A percentile compares a stretch with the other conserved stretches of the same genome.
Evolutionary conservation across 495 filamentous ascomycete genomes (phyloP).

Genomic region (Penicillium coffeae): DNA sequence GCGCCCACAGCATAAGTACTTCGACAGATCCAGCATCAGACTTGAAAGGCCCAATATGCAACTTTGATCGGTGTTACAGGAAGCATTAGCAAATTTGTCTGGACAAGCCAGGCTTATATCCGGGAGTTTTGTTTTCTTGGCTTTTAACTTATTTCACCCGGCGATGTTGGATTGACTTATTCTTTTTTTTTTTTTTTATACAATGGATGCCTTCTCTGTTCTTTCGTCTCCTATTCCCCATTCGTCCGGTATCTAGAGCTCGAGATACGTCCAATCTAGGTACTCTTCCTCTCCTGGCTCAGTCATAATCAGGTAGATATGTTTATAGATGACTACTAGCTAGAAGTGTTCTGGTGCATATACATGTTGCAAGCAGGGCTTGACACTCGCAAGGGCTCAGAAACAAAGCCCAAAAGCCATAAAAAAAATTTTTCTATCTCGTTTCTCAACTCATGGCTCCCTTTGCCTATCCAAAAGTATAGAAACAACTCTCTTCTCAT

Average conservation of each 20-base stretch:
- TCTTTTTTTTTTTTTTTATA: constrained; percentile 4
- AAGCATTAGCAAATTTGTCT: constrained; percentile 8
- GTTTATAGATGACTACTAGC: no score
- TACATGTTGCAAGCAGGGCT: not conserved
- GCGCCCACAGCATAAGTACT: not conserved
- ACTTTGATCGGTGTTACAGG: constrained; percentile 1
- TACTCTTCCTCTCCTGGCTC: constrained; percentile 2
- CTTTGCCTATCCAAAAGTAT: no score
- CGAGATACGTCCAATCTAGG: constrained; percentile 17
- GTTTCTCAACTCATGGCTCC: no score
- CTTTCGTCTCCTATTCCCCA: not conserved
- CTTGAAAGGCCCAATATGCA: not conserved
- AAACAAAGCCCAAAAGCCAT: no score
- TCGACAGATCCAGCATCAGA: constrained; percentile 1
- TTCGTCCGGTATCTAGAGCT: constrained; percentile 10
- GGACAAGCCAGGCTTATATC: constrained; percentile 8
- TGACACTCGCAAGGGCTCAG: no score
- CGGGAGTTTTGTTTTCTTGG: not conserved
- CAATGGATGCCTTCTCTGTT: no score
- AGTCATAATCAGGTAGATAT: constrained; percentile 9
- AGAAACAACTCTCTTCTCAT: no score
- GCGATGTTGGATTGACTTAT: no score
- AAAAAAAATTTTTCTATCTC: no score
- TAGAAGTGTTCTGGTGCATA: no score
- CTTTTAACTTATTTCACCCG: no score